phyloP scores from a whole-genome alignment of 352 stramenopile genomes.

The Globisporangium recalcitrans region DNA sequence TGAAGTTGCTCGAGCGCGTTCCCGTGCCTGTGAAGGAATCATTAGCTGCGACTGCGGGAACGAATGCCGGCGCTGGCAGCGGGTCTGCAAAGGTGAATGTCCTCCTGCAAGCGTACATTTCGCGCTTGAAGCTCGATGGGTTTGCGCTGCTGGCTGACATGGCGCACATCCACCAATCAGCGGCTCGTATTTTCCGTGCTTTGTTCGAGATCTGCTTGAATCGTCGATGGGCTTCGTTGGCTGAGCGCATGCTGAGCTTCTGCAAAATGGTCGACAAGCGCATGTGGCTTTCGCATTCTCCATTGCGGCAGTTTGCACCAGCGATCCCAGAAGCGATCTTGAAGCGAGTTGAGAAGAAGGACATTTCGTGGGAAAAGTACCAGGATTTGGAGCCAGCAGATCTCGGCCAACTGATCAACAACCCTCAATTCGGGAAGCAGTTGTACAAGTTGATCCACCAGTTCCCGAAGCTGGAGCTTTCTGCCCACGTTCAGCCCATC shows the following conservation, averaged over 20 bases:
- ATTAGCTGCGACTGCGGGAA: slow-evolving; percentile 42
- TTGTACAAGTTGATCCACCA: slow-evolving; percentile 98
- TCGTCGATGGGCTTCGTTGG: slow-evolving; percentile 92
- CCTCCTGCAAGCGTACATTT: slow-evolving; percentile 99
- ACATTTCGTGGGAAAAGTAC: slow-evolving; percentile 98
- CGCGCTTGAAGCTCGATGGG: slow-evolving; percentile 94
- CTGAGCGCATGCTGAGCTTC: slow-evolving; percentile 94
- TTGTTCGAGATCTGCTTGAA: slow-evolving; percentile 99
- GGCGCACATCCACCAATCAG: slow-evolving; percentile 98
- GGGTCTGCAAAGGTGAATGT: slow-evolving; percentile 98
- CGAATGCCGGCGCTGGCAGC: slow-evolving; percentile 36
- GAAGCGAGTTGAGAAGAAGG: slow-evolving; percentile 97
- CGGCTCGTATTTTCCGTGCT: slow-evolving; percentile 96
- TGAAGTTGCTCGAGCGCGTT: slow-evolving; percentile 96
- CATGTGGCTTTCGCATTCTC: slow-evolving; percentile 97
- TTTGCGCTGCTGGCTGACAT: slow-evolving; percentile 99
- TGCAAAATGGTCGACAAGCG: slow-evolving; percentile 99
- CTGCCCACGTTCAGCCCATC: slow-evolving; percentile 97
- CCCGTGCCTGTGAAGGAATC: slow-evolving; percentile 98
- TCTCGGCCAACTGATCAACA: slow-evolving; percentile 96
- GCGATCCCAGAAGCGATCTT: slow-evolving; percentile 94
- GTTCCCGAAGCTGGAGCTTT: slow-evolving; percentile 96
- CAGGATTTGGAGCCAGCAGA: slow-evolving; percentile 96
- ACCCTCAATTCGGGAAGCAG: slow-evolving; percentile 96
- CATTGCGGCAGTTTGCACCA: slow-evolving; percentile 94